Base-by-base conservation (phyloP, 257 asterid species). In the Forsythia suspensa region DNA sequence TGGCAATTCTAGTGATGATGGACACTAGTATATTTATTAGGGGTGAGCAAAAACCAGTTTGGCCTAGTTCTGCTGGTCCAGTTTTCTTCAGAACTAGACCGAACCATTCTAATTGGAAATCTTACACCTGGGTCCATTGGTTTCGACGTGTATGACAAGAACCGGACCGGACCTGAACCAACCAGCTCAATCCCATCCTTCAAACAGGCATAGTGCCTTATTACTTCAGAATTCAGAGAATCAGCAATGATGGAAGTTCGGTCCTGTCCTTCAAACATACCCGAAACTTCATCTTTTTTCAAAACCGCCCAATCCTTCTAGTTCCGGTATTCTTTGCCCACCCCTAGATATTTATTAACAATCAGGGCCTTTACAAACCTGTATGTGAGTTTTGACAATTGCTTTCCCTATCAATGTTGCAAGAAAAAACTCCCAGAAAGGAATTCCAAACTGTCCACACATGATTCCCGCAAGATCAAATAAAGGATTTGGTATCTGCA, bases 381-480 rank as follows among this genome's bases (percentile, higher is more conserved):
- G 98, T 71, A 95, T 92, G 84, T 95, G 98, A 70, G 98, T 95
- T 85, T 95, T 95, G 85, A 95, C 86, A 72, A 95, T 77, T 4
- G 98, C 98, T 87, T 95, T 95, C 72, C 98, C 98, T 8, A 95
- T 84, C 89, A 91, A 75, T 10, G 98, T 92, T 74, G 98, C 98
- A 39, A 90, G 80, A 74, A 95, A 95, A 73, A 95, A 95, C 85
- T 92, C 84, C 97, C 97, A 95, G 83, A 95, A 95, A 72, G 97
- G 92, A 75, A 94, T 87, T 63, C 96, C 97, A 42, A 94, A 94
- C 80, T 94, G 97, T 72, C 98, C 98, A 51, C 98, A 92, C 98
- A 95, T 95, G 80, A 95, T 95, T 78, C 98, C 98, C 55, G 98
- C 98, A 72, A 95, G 97, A 85, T 95, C 98, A 87, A 95, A 95